phyloP scores from a whole-genome alignment of 75 land plant species.

The Pinus taeda region DNA sequence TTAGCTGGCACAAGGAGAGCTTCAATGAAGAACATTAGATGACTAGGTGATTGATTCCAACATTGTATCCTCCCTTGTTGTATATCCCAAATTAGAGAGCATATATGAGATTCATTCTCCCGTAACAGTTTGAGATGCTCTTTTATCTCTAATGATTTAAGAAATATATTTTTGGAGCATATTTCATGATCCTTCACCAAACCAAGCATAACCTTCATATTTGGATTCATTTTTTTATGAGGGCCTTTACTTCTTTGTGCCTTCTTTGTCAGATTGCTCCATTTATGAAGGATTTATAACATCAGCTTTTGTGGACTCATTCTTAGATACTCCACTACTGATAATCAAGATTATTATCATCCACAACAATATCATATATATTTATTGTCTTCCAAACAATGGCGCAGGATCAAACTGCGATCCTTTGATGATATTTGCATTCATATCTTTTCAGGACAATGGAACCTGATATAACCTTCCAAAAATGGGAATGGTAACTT shows the following conservation, averaged over 20 bases:
- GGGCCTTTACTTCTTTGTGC: background rate
- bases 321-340: too few relatives aligned
- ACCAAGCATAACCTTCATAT: background rate
- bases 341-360: too few relatives aligned
- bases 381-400: too few relatives aligned
- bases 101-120: conserved; percentile 64
- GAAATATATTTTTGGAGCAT: background rate
- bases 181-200: conserved; percentile 7
- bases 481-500: conserved; percentile 50
- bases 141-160: too few relatives aligned
- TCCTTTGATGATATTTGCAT: conserved; percentile 5
- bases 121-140: conserved; percentile 47
- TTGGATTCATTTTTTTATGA: background rate
- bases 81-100: conserved; percentile 70
- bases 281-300: conserved; percentile 1
- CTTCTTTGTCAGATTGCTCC: conserved; percentile 16
- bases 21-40: conserved; percentile 74
- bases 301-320: too few relatives aligned
- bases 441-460: background rate
- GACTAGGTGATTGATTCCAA: conserved; percentile 15
- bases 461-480: conserved; percentile 68
- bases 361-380: too few relatives aligned
- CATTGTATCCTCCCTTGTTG: conserved; percentile 14
- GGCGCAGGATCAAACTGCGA: too few relatives aligned
- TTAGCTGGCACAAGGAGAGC: conserved; percentile 82